phyloP scores from a whole-genome alignment of 2,329 filamentous ascomycete genomes.

The Fusarium euwallaceae region DNA sequence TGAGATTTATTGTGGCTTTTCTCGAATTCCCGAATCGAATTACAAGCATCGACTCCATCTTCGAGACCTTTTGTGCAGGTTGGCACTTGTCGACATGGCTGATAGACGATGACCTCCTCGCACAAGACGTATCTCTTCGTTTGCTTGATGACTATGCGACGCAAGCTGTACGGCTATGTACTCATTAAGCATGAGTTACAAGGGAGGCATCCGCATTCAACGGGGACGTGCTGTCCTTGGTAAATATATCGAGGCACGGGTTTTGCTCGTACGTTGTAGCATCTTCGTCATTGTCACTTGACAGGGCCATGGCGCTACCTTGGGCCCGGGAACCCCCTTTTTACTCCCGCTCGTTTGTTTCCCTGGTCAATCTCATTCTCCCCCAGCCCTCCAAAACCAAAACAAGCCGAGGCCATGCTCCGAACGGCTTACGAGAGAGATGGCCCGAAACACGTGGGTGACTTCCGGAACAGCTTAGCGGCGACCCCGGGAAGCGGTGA shows the following conservation, averaged over 20 bases:
- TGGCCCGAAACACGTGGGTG: conserved; percentile 45
- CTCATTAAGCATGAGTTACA: neutral
- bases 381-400: conserved; percentile 20
- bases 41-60: neutral
- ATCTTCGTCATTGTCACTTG: conserved; percentile 20
- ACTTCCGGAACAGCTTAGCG: conserved; percentile 47
- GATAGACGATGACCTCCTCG: neutral
- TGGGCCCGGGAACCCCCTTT: conserved; percentile 40
- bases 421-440: conserved; percentile 38
- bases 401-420: conserved; percentile 32
- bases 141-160: neutral
- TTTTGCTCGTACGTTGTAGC: conserved; percentile 11
- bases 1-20: neutral
- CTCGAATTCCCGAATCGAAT: neutral
- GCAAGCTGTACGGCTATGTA: neutral
- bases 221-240: neutral
- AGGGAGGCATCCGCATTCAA: neutral
- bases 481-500: conserved; percentile 42
- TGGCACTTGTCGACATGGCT: neutral
- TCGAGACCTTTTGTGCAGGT: neutral
- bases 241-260: conserved; percentile 13
- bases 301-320: conserved; percentile 38
- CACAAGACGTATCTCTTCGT: neutral
- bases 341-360: conserved; percentile 40
- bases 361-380: conserved; percentile 16